Evolutionary conservation across 768 basidiomycete genomes (phyloP).

Genomic region (Russula brevipes): DNA sequence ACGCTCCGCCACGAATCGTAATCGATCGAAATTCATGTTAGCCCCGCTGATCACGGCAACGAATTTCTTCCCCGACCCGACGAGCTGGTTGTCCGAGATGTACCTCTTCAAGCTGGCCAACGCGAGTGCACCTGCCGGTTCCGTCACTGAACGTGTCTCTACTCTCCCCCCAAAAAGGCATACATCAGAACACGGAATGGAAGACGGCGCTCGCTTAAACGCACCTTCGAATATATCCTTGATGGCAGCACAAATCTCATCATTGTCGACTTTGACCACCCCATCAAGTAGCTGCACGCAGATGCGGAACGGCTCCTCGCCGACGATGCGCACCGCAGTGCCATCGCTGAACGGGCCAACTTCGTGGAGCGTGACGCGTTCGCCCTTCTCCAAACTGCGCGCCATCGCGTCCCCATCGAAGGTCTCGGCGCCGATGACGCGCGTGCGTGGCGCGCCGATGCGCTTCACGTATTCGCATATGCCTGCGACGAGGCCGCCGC

Average conservation of each 20-base stretch:
- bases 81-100: slow-evolving; percentile 72
- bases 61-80: slow-evolving; percentile 81
- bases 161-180: background rate
- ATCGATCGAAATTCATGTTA: slow-evolving; percentile 97
- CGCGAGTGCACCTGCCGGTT: slow-evolving; percentile 91
- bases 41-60: slow-evolving; percentile 93
- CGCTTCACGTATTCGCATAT: slow-evolving; percentile 89
- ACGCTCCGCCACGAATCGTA: slow-evolving; percentile 97
- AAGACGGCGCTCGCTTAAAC: slow-evolving; percentile 11
- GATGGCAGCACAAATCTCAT: slow-evolving; percentile 97
- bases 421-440: slow-evolving; percentile 90
- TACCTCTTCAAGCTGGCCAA: slow-evolving; percentile 89
- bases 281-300: slow-evolving; percentile 81
- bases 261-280: slow-evolving; percentile 82
- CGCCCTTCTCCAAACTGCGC: slow-evolving; percentile 70
- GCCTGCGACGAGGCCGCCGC: slow-evolving; percentile 90
- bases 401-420: slow-evolving; percentile 93
- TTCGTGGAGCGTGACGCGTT: slow-evolving; percentile 77
- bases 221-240: slow-evolving; percentile 98
- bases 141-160: slow-evolving; percentile 96
- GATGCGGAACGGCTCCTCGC: slow-evolving; percentile 90
- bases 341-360: slow-evolving; percentile 97
- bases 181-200: too few species aligned
- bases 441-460: slow-evolving; percentile 77
- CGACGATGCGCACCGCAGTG: slow-evolving; percentile 93